These are phyloP conservation scores for Verticillium albo-atrum DNA, from an alignment of 2,329 filamentous ascomycete genomes.

Conservation along the genomic window DNA sequence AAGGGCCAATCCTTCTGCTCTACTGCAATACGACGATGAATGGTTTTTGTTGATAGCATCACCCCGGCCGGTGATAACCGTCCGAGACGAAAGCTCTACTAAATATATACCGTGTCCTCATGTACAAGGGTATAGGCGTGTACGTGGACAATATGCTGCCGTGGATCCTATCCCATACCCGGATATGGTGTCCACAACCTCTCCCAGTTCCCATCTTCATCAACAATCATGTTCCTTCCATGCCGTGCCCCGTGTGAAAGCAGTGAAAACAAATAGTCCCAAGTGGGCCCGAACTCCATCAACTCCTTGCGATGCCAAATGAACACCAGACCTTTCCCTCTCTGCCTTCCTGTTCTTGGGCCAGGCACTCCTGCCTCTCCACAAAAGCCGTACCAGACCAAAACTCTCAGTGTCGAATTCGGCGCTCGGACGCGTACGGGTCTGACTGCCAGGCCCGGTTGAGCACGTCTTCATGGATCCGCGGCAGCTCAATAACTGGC, in stretches of 20 bases:
- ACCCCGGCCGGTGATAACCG: not conserved
- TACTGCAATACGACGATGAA: not conserved
- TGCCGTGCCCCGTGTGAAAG: not conserved
- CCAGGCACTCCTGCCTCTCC: not conserved
- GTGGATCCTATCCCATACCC: not conserved
- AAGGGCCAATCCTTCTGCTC: not conserved
- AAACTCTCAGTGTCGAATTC: not conserved
- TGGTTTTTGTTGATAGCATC: not conserved
- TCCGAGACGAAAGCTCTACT: not conserved
- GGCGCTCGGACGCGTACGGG: constrained; percentile 32
- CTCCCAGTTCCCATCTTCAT: not conserved
- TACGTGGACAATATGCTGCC: not conserved
- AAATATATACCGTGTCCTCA: not conserved
- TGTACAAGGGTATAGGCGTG: not conserved
- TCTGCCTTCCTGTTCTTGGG: not conserved
- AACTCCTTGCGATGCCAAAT: constrained; percentile 8
- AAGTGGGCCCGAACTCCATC: not conserved
- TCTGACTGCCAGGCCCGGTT: constrained; percentile 46
- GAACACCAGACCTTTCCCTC: not conserved
- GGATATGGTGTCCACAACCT: not conserved
- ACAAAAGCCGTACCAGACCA: no score
- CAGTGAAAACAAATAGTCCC: not conserved
- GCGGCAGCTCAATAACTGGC: constrained; percentile 34
- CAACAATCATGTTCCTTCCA: not conserved
- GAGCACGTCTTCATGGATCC: constrained; percentile 45